A percentile compares a stretch with the other conserved stretches of the same genome.
Conservation (phyloP, 768 basidiomycete genomes). For the Hygrophorus russula region DNA sequence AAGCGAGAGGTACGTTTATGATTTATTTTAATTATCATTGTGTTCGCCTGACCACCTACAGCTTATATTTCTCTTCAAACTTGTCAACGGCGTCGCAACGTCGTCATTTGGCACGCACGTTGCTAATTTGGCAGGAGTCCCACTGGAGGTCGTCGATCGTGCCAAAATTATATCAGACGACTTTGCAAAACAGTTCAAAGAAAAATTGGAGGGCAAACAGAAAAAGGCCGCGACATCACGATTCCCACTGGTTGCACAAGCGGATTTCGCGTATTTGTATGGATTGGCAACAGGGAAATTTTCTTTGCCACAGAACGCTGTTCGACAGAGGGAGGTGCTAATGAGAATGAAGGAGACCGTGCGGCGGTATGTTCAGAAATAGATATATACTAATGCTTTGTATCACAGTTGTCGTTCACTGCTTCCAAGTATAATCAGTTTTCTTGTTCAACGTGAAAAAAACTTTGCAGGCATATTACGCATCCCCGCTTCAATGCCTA, state of each 20-base stretch:
- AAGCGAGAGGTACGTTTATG: constrained; percentile 59
- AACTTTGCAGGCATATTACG: no score
- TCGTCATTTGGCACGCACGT: constrained; percentile 93
- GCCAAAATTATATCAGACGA: constrained; percentile 81
- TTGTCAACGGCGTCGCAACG: constrained; percentile 76
- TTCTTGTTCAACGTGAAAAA: no score
- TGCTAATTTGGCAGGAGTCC: constrained; percentile 90
- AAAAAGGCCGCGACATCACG: constrained; percentile 37
- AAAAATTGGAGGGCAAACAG: constrained; percentile 58
- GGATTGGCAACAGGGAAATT: constrained; percentile 45
- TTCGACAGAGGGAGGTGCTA: constrained; percentile 42
- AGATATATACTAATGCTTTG: no score
- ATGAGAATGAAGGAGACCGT: constrained; percentile 33
- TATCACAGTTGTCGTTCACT: not conserved
- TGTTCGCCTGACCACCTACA: constrained; percentile 18
- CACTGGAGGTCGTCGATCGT: constrained; percentile 71
- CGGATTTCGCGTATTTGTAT: constrained; percentile 80
- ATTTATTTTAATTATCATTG: not conserved
- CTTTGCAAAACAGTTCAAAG: constrained; percentile 83
- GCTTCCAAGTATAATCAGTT: not conserved
- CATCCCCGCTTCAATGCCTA: no score
- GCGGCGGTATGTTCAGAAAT: not conserved
- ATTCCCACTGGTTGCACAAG: constrained; percentile 74
- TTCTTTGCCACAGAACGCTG: constrained; percentile 41
- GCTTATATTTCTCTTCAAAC: constrained; percentile 93